phyloP scores from a whole-genome alignment of 352 stramenopile genomes.

The Pseudoperonospora humuli region DNA sequence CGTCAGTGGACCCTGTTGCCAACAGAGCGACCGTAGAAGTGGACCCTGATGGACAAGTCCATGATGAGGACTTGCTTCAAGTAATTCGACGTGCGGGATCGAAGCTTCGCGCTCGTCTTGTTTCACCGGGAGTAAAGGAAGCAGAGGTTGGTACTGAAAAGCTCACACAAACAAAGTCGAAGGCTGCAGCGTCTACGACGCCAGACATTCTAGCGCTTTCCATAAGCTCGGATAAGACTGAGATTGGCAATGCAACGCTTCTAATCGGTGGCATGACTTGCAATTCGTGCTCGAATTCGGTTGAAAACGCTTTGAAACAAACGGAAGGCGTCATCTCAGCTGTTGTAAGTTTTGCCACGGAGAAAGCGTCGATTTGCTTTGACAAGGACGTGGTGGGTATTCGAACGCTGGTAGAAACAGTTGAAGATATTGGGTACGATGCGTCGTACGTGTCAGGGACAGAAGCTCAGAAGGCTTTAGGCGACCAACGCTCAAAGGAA shows the following conservation, averaged over 20 bases:
- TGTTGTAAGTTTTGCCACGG: constrained; percentile 83
- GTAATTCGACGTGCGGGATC: constrained; percentile 27
- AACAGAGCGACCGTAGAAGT: constrained; percentile 59
- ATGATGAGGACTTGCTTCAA: constrained; percentile 49
- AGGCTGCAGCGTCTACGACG: constrained; percentile 5
- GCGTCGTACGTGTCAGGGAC: constrained; percentile 56
- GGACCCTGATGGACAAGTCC: constrained; percentile 47
- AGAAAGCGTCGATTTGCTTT: constrained; percentile 75
- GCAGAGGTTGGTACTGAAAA: background rate
- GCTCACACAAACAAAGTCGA: constrained; percentile 1
- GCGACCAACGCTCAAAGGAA: constrained; percentile 73
- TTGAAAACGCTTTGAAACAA: constrained; percentile 79
- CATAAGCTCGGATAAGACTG: constrained; percentile 39
- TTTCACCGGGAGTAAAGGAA: constrained; percentile 3
- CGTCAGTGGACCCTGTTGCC: constrained; percentile 56
- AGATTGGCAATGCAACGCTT: constrained; percentile 58
- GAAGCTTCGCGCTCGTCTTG: constrained; percentile 20
- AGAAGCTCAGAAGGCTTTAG: constrained; percentile 73
- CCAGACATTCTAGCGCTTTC: constrained; percentile 30
- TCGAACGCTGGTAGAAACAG: constrained; percentile 76
- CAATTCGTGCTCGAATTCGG: constrained; percentile 87
- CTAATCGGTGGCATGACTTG: constrained; percentile 88
- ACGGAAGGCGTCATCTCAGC: constrained; percentile 66
- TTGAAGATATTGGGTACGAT: constrained; percentile 89
- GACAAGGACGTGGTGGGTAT: constrained; percentile 69